Conservation (phyloP, 2,329 filamentous ascomycete species). For the Diaporthe ilicicola region DNA sequence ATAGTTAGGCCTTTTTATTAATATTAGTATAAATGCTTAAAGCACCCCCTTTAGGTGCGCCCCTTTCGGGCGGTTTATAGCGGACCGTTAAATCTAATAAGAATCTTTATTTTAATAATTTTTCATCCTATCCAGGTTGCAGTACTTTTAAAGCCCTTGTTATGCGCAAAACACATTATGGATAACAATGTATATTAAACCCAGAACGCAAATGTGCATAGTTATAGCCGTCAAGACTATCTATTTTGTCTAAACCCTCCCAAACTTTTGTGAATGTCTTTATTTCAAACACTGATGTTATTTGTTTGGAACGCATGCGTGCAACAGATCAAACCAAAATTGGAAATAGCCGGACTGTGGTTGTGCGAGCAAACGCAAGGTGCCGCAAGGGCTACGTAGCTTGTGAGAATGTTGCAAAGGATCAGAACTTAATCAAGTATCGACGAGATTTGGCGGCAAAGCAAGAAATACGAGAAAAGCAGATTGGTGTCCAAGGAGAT, state of each 20-base stretch:
- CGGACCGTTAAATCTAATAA: too few relatives aligned
- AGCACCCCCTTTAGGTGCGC: too few relatives aligned
- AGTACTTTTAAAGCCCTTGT: not conserved
- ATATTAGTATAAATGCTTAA: too few relatives aligned
- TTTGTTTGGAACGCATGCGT: not conserved
- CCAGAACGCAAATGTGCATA: not conserved
- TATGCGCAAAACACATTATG: not conserved
- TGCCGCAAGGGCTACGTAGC: not conserved
- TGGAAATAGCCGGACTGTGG: not conserved
- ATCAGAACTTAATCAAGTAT: not conserved
- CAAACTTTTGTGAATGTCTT: constrained; percentile 14
- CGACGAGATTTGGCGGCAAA: not conserved
- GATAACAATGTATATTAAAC: not conserved
- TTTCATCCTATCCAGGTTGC: not conserved
- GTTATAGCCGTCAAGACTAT: not conserved
- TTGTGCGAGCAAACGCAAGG: not conserved
- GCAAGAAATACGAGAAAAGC: not conserved
- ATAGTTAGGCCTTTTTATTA: too few relatives aligned
- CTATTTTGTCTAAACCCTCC: constrained; percentile 23
- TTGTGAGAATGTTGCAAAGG: not conserved
- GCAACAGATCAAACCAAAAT: not conserved
- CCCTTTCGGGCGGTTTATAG: too few relatives aligned
- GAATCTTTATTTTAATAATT: not conserved
- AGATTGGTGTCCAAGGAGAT: not conserved
- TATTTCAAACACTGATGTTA: not conserved